Percentiles rank a stretch among this genome's conserved stretches.
Evolutionary conservation across 441 rosid genomes (phyloP).

Genomic region (Pelargonium citronellum): DNA sequence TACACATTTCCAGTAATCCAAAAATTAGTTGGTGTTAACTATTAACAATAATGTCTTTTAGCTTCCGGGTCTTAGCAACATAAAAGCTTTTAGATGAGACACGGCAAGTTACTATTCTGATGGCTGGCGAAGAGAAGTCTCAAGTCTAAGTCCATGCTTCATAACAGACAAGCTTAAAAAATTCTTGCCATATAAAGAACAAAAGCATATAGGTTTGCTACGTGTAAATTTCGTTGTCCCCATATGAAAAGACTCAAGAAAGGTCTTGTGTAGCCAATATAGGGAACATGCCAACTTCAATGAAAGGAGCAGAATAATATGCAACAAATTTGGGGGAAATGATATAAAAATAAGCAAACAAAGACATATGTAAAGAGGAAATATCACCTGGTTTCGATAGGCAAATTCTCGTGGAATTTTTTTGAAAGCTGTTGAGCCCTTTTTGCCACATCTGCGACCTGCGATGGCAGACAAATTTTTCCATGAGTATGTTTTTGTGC

Average conservation of each 20-base stretch:
- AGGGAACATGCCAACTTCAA: not conserved
- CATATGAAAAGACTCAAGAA: slow-evolving; percentile 23
- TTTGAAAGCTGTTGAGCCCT: not conserved
- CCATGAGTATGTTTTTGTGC: not conserved
- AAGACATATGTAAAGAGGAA: slow-evolving; percentile 12
- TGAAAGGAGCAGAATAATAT: not conserved
- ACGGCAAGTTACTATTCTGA: not conserved
- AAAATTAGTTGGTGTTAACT: not conserved
- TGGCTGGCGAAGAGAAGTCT: not conserved
- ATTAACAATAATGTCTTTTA: too few species aligned
- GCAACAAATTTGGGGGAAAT: not conserved
- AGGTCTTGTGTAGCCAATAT: not conserved
- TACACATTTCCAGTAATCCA: not conserved
- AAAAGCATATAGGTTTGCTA: not conserved
- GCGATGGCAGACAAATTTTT: slow-evolving; percentile 8
- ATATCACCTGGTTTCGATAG: not conserved
- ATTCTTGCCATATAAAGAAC: not conserved
- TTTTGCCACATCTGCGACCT: not conserved
- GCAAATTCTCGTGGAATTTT: not conserved
- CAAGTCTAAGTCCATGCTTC: slow-evolving; percentile 2
- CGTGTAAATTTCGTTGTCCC: slow-evolving; percentile 10
- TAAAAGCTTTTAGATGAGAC: not conserved
- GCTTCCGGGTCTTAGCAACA: not conserved
- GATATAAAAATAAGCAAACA: not conserved
- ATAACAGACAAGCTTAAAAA: not conserved